Conservation (phyloP, 805 yeast species). For the Metschnikowia peoriensis region DNA sequence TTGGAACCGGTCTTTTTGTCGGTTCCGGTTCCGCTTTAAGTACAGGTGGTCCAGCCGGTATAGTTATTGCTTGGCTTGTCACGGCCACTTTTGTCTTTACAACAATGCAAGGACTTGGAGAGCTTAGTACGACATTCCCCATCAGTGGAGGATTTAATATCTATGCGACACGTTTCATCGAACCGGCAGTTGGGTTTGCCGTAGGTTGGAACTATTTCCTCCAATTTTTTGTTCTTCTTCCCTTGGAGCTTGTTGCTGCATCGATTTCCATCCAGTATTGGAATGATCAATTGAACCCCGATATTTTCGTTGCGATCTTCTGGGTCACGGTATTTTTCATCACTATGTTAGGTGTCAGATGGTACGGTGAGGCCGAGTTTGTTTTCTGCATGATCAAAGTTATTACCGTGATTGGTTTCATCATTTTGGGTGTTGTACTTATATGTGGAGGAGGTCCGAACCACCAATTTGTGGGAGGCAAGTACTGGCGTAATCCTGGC, state of each 20-base stretch:
- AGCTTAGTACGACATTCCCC: conserved; percentile 53
- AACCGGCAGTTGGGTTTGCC: conserved; percentile 68
- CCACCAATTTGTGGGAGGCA: conserved; percentile 38
- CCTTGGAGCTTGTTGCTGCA: conserved; percentile 65
- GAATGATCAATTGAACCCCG: conserved; percentile 50
- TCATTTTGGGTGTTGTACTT: conserved; percentile 52
- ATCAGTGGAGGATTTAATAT: conserved; percentile 51
- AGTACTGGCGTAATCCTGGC: conserved; percentile 38
- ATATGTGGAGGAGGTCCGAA: conserved; percentile 48
- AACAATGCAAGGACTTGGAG: conserved; percentile 45
- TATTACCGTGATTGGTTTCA: conserved; percentile 57
- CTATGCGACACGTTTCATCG: conserved; percentile 61
- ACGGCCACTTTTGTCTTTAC: conserved; percentile 33
- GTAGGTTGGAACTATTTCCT: conserved; percentile 70
- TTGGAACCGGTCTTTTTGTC: conserved; percentile 81
- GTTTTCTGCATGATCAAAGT: conserved; percentile 66
- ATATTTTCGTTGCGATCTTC: conserved; percentile 57
- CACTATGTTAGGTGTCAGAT: conserved; percentile 18
- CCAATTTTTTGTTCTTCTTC: conserved; percentile 54
- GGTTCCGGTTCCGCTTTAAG: conserved; percentile 64
- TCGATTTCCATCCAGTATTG: conserved; percentile 56
- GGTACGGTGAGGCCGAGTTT: conserved; percentile 58
- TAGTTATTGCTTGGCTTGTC: conserved; percentile 38
- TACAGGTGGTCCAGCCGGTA: conserved; percentile 70
- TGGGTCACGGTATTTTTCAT: conserved; percentile 44